Percentiles rank a stretch among this genome's conserved stretches.
These are phyloP conservation scores for Hsuehochloa calcarea DNA, from an alignment of 176 grass and related monocot genomes.

Conservation along the genomic window DNA sequence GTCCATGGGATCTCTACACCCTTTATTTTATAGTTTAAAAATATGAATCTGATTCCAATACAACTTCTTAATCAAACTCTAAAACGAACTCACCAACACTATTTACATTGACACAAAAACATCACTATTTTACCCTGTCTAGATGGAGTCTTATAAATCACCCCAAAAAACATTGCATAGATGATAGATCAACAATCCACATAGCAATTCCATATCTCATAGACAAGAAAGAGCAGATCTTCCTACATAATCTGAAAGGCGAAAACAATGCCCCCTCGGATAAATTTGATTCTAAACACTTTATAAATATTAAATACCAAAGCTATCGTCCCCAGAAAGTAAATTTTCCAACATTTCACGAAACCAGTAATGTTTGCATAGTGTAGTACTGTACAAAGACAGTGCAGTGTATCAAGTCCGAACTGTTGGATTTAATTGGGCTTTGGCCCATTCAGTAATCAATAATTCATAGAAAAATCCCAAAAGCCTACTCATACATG, in stretches of 20 bases:
- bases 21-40: too few species aligned
- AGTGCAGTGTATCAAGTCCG: neutral
- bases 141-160: neutral
- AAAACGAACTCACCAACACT: too few species aligned
- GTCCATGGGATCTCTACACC: too few species aligned
- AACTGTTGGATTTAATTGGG: too few species aligned
- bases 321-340: neutral
- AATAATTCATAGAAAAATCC: too few species aligned
- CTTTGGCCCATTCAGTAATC: too few species aligned
- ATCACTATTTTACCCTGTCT: neutral
- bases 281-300: neutral
- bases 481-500: too few species aligned
- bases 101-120: neutral
- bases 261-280: neutral
- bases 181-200: neutral
- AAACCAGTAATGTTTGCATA: neutral
- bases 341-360: neutral
- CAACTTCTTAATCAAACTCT: too few species aligned
- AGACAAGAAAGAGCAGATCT: neutral
- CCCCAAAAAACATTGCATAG: neutral
- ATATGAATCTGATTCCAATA: too few species aligned
- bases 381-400: neutral
- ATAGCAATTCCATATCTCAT: neutral
- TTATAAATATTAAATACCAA: neutral
- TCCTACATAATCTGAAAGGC: neutral